These are phyloP conservation scores for Sporothrix pallida DNA, from an alignment of 2,329 filamentous ascomycete genomes.

Conservation along the genomic window DNA sequence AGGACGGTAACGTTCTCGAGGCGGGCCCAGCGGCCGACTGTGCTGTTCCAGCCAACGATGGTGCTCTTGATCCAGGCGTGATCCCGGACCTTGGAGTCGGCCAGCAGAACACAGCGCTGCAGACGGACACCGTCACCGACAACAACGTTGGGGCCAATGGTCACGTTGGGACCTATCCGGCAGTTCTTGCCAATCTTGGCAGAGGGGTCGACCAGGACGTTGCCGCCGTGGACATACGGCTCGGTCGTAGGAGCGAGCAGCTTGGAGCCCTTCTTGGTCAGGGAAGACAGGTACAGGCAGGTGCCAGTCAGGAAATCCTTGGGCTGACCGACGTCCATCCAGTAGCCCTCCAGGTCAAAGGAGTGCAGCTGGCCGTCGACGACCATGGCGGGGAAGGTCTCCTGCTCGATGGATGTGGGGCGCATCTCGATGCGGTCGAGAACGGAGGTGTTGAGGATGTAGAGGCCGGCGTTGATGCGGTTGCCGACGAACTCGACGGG, in stretches of 20 bases:
- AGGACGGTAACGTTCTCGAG: constrained; percentile 98
- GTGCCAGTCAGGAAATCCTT: constrained; percentile 98
- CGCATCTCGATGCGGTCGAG: constrained; percentile 92
- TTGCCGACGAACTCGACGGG: constrained; percentile 98
- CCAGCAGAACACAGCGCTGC: constrained; percentile 88
- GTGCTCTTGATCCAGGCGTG: constrained; percentile 99
- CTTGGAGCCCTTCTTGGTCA: constrained; percentile 89
- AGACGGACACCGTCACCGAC: constrained; percentile 93
- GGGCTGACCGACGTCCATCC: constrained; percentile 99
- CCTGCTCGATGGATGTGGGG: constrained; percentile 97
- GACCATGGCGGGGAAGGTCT: constrained; percentile 95
- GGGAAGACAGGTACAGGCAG: constrained; percentile 91
- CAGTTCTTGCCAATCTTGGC: constrained; percentile 99
- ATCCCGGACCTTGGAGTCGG: constrained; percentile 94
- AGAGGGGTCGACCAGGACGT: constrained; percentile 91
- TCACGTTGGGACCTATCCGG: constrained; percentile 96
- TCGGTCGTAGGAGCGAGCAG: constrained; percentile 75
- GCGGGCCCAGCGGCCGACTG: constrained; percentile 91
- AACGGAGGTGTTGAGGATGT: constrained; percentile 93
- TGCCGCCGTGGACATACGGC: constrained; percentile 87
- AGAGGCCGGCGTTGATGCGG: constrained; percentile 98
- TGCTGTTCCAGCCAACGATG: constrained; percentile 98
- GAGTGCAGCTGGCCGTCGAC: constrained; percentile 90
- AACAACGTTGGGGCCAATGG: constrained; percentile 90
- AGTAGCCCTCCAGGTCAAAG: constrained; percentile 96